A percentile compares a stretch with the other conserved stretches of the same genome.
These are phyloP conservation scores for Penicillium steckii DNA, from an alignment of 495 filamentous ascomycete genomes.

Conservation along the genomic window DNA sequence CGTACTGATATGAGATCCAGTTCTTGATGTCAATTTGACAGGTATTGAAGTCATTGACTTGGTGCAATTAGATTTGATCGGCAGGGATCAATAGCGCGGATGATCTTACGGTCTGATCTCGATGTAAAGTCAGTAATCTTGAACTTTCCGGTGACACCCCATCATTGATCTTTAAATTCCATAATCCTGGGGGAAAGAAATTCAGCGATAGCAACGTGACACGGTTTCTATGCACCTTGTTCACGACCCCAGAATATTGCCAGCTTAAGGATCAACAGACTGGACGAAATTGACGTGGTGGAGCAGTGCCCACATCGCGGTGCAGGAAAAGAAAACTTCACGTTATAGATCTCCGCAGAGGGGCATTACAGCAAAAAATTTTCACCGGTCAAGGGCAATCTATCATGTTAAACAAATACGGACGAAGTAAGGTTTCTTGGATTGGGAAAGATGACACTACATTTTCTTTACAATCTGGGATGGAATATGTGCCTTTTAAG, in stretches of 20 bases:
- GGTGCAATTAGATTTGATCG: background rate
- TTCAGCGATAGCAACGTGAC: slow-evolving; percentile 6
- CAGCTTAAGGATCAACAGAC: slow-evolving; percentile 24
- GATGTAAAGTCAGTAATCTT: too few relatives aligned
- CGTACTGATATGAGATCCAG: background rate
- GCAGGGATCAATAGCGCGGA: background rate
- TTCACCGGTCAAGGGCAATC: slow-evolving; percentile 25
- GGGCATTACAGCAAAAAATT: slow-evolving; percentile 20
- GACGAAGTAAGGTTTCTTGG: background rate
- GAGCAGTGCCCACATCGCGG: slow-evolving; percentile 18
- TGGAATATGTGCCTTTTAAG: too few relatives aligned
- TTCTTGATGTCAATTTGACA: slow-evolving; percentile 12
- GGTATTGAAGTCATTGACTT: background rate
- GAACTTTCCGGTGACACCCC: background rate
- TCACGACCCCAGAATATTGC: slow-evolving; percentile 22
- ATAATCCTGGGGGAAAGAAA: too few relatives aligned
- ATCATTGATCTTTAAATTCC: too few relatives aligned
- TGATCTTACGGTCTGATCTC: background rate
- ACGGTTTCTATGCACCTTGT: slow-evolving; percentile 21
- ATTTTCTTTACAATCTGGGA: too few relatives aligned
- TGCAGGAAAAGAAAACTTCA: slow-evolving; percentile 21
- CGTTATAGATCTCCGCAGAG: slow-evolving; percentile 23
- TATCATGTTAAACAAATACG: background rate
- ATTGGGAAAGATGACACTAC: too few relatives aligned
- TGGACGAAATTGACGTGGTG: slow-evolving; percentile 21